phyloP scores from a whole-genome alignment of 805 yeast genomes.

The Kodamaea fukazawae region DNA sequence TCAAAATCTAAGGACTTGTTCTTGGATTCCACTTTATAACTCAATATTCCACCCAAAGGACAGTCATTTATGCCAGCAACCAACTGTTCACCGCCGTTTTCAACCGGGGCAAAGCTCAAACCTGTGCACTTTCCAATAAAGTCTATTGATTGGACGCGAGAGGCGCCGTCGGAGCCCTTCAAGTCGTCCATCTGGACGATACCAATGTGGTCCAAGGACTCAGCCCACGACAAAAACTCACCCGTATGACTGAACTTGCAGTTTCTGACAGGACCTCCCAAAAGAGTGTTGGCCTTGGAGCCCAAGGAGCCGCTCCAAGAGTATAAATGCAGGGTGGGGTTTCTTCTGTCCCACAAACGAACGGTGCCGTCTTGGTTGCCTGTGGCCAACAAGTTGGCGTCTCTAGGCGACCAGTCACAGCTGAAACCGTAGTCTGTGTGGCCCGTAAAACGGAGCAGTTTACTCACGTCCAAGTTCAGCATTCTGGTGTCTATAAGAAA shows the following conservation, averaged over 20 bases:
- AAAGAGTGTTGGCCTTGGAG: conserved; percentile 15
- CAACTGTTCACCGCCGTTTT: conserved; percentile 46
- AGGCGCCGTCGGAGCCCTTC: conserved; percentile 13
- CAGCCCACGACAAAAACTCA: conserved; percentile 51
- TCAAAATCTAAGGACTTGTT: conserved; percentile 41
- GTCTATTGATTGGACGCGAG: conserved; percentile 46
- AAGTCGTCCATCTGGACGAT: conserved; percentile 39
- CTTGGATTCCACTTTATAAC: conserved; percentile 39
- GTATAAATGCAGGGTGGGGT: conserved; percentile 20
- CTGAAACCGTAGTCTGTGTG: conserved; percentile 58
- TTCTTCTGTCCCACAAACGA: conserved; percentile 51
- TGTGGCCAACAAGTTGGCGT: conserved; percentile 46
- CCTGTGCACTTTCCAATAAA: conserved; percentile 61
- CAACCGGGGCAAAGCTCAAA: conserved; percentile 44
- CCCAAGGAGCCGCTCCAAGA: conserved; percentile 39
- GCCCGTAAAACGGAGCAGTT: conserved; percentile 30
- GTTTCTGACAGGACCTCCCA: conserved; percentile 53
- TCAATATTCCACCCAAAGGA: conserved; percentile 56
- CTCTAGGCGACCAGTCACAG: conserved; percentile 53
- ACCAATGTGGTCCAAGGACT: conserved; percentile 57
- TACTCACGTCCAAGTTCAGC: conserved; percentile 7
- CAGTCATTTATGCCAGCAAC: conserved; percentile 55
- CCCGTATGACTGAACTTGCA: conserved; percentile 49
- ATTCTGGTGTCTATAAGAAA: conserved; percentile 45
- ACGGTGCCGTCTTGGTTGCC: conserved; percentile 64